Evolutionary conservation across 768 basidiomycete species (phyloP).

Genomic region (Xerocomellus chrysenteron): DNA sequence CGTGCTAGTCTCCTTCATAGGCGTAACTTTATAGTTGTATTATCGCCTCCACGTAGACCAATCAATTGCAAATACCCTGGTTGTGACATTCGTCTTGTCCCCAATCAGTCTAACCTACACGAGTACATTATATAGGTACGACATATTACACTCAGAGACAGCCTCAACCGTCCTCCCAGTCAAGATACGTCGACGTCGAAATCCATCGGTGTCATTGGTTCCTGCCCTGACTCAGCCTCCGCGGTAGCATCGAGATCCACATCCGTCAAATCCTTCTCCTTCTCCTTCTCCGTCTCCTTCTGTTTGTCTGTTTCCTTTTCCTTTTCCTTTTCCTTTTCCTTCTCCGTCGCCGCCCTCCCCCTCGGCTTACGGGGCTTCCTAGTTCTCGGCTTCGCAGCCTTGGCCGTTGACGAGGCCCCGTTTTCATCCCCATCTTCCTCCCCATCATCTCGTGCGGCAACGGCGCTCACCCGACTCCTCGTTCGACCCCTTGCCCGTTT

Average conservation of each 20-base stretch:
- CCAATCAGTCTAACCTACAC: neutral
- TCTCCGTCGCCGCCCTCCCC: conserved; percentile 18
- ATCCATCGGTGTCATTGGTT: conserved; percentile 39
- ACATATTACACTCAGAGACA: neutral
- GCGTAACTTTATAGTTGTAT: conserved; percentile 20
- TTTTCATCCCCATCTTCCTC: conserved; percentile 41
- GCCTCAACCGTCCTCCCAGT: conserved; percentile 26
- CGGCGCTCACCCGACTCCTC: conserved; percentile 33
- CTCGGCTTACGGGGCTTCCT: conserved; percentile 27
- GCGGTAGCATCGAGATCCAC: conserved; percentile 30
- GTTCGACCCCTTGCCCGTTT: conserved; percentile 34
- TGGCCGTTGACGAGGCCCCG: conserved; percentile 21
- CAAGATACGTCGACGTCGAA: conserved; percentile 39
- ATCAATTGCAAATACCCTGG: neutral
- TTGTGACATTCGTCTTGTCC: neutral
- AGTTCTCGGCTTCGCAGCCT: conserved; percentile 35
- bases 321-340: conserved; percentile 30
- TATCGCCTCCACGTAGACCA: neutral
- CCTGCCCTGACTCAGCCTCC: conserved; percentile 33
- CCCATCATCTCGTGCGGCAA: conserved; percentile 30
- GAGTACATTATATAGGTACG: neutral
- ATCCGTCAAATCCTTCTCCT: conserved; percentile 29
- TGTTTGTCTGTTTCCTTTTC: neutral
- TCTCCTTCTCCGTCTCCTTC: neutral
- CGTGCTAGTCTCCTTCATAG: conserved; percentile 54